A percentile compares a stretch with the other conserved stretches of the same genome.
These are phyloP conservation scores for Ambispora gerdemannii DNA, from an alignment of 192 early-diverging fungal genomes.

Conservation along the genomic window DNA sequence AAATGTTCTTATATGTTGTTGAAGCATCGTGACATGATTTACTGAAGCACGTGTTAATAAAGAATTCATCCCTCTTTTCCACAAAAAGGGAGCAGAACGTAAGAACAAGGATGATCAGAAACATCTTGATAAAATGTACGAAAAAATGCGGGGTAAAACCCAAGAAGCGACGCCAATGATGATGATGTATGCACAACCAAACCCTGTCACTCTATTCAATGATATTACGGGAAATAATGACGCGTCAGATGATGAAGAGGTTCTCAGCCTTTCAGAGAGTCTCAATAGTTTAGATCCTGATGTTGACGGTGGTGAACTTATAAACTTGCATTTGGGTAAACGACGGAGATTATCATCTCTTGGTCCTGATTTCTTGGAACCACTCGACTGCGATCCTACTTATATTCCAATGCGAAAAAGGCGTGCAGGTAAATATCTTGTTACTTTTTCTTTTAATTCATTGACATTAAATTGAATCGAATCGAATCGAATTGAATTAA, in stretches of 20 bases:
- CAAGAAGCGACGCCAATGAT: constrained; percentile 31
- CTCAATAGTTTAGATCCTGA: constrained; percentile 31
- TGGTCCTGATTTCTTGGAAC: constrained; percentile 37
- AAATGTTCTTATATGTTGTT: too few species aligned
- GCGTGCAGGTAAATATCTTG: constrained; percentile 35
- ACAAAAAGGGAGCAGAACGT: constrained; percentile 61
- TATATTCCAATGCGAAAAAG: constrained; percentile 53
- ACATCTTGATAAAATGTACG: constrained; percentile 66
- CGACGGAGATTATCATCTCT: constrained; percentile 34
- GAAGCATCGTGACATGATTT: too few species aligned
- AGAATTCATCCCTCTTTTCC: too few species aligned
- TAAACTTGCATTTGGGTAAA: constrained; percentile 40
- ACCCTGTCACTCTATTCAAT: constrained; percentile 33
- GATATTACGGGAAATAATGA: constrained; percentile 27
- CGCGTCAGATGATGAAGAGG: constrained; percentile 15
- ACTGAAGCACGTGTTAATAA: too few species aligned
- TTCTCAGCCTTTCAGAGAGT: constrained; percentile 15
- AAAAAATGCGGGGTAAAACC: constrained; percentile 53
- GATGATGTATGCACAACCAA: constrained; percentile 35
- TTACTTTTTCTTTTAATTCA: neutral
- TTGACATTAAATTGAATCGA: constrained; percentile 17
- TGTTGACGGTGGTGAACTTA: constrained; percentile 24
- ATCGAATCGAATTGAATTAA: too few species aligned
- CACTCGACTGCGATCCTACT: constrained; percentile 59
- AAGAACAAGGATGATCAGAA: constrained; percentile 76